Base-by-base conservation (phyloP, 345 rosid genomes). In the Gossypioides kirkii region DNA sequence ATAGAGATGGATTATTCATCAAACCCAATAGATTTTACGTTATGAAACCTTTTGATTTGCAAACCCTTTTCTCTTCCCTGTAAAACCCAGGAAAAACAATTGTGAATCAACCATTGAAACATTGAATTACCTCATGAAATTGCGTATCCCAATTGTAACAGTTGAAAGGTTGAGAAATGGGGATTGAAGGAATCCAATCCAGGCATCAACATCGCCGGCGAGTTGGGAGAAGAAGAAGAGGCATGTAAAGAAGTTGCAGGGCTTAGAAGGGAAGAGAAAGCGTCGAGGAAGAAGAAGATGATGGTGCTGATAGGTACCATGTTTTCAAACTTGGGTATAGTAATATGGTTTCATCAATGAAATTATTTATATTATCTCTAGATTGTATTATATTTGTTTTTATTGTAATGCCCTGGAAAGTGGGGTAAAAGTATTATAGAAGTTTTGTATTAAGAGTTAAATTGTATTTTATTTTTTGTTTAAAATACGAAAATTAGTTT, bases 271-370 rank as follows among this genome's bases (percentile, higher is more conserved):
- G 10, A 59, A 43, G 38, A 56, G 55, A 72, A n/a, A 50, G 75
- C 36, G 8, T 72, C 67, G 3, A 61, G 12, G 75, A 72, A 26
- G 75, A 72, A 72, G 75, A 59, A 17, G 75, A 58, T 2, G 67
- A 72, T 60, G 56, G 75, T 16, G 16, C 25, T 72, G 28, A 72
- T 46, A 3, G 75, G 67, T 8, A 16, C 56, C 75, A 72, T 32
- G 38, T 72, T 43, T 45, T n/a, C 13, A 36, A 36, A 28, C 66
- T 61, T 38, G 32, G n/a, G 26, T 53, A 53, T 8, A 2, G 38
- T 32, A 32, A 32, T 32, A 32, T 32, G 38, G 38, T 28, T 0
- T 28, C 5, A 28, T 4, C 38, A 32, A 32, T 7, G 38, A 32
- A 32, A 32, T 5, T 32, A 32, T 32, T 32, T 32, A 32, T 5